A percentile compares a stretch with the other conserved stretches of the same genome.
phyloP scores from a whole-genome alignment of 2,329 filamentous ascomycete species.

The Fusarium sp. region DNA sequence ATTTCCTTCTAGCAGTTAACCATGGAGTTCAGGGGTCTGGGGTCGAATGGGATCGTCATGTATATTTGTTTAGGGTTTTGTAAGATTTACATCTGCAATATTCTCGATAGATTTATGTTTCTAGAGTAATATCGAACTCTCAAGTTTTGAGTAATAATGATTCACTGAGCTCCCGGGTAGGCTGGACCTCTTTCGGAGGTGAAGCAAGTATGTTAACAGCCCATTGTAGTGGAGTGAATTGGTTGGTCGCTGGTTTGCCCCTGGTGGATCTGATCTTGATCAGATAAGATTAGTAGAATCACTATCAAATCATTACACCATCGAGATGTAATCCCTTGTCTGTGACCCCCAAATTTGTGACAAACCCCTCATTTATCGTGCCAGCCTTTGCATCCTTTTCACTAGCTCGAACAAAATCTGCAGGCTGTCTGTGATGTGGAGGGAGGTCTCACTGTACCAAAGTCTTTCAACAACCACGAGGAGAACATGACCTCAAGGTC shows the following conservation, averaged over 20 bases:
- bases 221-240: not conserved
- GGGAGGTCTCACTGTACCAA: not conserved
- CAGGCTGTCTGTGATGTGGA: not conserved
- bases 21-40: constrained; percentile 6
- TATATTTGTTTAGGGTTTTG: not conserved
- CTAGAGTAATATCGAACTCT: too few relatives aligned
- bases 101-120: not conserved
- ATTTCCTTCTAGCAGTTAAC: constrained; percentile 2
- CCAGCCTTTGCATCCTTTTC: not conserved
- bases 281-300: constrained; percentile 35
- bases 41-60: not conserved
- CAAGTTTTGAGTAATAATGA: too few relatives aligned
- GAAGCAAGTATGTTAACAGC: not conserved
- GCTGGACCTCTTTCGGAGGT: too few relatives aligned
- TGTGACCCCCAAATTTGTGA: constrained; percentile 14
- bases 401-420: not conserved
- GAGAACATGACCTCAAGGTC: too few relatives aligned
- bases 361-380: constrained; percentile 4
- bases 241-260: not conserved
- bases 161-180: not conserved
- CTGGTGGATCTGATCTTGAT: constrained; percentile 25
- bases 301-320: constrained; percentile 17
- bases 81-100: too few relatives aligned
- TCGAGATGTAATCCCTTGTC: not conserved
- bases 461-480: not conserved